phyloP scores from a whole-genome alignment of 805 yeast genomes.

The Hanseniaspora mollemarum region DNA sequence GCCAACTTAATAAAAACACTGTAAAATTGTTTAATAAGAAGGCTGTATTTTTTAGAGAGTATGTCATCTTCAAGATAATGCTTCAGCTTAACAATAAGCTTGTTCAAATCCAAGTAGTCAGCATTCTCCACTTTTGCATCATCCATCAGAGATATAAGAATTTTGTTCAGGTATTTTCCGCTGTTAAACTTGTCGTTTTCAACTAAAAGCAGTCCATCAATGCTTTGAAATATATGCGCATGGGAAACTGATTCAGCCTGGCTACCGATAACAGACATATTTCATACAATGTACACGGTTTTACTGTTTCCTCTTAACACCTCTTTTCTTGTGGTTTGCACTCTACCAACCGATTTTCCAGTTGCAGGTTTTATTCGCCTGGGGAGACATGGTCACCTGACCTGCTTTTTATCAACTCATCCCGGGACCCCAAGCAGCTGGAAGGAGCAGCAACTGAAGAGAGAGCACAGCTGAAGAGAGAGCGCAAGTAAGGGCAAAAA shows the following conservation, averaged over 20 bases:
- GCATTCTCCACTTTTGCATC: not conserved
- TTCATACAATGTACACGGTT: too few relatives aligned
- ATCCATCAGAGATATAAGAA: not conserved
- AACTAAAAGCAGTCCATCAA: constrained; percentile 1
- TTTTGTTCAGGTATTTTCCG: not conserved
- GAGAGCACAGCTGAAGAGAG: too few relatives aligned
- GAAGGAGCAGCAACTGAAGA: too few relatives aligned
- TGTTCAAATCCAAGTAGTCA: constrained; percentile 1
- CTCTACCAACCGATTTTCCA: too few relatives aligned
- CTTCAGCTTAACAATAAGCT: not conserved
- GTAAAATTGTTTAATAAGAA: constrained; percentile 1
- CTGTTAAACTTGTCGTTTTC: constrained; percentile 3
- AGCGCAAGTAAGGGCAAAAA: too few relatives aligned
- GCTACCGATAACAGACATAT: not conserved
- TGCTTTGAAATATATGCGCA: not conserved
- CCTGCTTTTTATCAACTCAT: too few relatives aligned
- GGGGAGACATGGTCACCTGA: too few relatives aligned
- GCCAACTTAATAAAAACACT: not conserved
- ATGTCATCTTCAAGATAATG: constrained; percentile 4
- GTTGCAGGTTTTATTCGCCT: too few relatives aligned
- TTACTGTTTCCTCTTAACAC: too few relatives aligned
- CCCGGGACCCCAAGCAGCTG: too few relatives aligned
- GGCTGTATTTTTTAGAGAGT: not conserved
- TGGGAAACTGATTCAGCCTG: not conserved
- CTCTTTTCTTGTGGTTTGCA: too few relatives aligned